Percentiles rank a stretch among this genome's conserved stretches.
Evolutionary conservation across 169 alveolate genomes (phyloP).

Genomic region (Babesia bovis): DNA sequence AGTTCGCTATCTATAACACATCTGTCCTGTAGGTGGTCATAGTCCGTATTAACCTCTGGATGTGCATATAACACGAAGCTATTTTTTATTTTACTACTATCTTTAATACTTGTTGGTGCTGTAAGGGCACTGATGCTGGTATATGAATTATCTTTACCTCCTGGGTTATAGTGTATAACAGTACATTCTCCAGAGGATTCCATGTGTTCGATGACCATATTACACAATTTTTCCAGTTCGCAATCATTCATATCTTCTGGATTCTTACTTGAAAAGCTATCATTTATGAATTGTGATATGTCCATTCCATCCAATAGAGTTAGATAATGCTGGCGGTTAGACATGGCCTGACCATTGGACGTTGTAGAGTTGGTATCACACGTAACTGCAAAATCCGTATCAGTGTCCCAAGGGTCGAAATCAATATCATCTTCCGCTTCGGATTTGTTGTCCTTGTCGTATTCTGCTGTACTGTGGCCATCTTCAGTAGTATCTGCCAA

Average conservation of each 20-base stretch:
- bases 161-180: conserved; percentile 19
- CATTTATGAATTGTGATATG: conserved; percentile 18
- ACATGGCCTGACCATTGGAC: not conserved
- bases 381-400: not conserved
- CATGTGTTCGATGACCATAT: conserved; percentile 18
- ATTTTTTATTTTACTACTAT: not conserved
- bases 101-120: not conserved
- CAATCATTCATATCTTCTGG: conserved; percentile 23
- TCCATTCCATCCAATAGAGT: conserved; percentile 46
- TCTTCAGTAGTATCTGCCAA: not conserved
- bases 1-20: not conserved
- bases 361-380: not conserved
- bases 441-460: not conserved
- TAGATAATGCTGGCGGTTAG: conserved; percentile 27
- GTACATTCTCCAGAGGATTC: conserved; percentile 14
- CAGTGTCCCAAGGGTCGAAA: not conserved
- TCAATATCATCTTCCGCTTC: not conserved
- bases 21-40: not conserved
- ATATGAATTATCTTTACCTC: not conserved
- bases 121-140: not conserved
- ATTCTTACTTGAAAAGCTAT: conserved; percentile 11
- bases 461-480: not conserved
- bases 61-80: conserved; percentile 1
- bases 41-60: not conserved
- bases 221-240: conserved; percentile 10